Conservation (phyloP, 306 rosid species). For the Prosopis cineraria region DNA sequence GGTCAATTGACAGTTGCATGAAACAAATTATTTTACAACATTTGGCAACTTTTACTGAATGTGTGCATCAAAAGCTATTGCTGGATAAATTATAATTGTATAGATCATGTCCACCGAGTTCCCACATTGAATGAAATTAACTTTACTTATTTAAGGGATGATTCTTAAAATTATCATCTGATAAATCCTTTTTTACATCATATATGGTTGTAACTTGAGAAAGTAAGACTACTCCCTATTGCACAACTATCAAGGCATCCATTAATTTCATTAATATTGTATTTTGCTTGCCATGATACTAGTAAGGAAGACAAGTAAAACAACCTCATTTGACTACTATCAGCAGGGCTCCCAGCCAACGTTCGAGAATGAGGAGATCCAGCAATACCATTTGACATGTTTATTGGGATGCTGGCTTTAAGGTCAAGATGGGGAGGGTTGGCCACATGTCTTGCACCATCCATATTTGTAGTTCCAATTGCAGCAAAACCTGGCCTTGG, state of each 20-base stretch:
- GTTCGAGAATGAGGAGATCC: conserved; percentile 65
- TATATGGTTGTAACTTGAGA: not conserved
- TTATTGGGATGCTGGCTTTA: conserved; percentile 50
- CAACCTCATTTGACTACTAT: conserved; percentile 52
- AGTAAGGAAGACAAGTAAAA: conserved; percentile 61
- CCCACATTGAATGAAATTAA: not conserved
- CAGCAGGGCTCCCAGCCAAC: conserved; percentile 63
- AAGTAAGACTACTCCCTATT: conserved; percentile 48
- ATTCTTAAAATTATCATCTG: not conserved
- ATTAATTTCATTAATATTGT: conserved; percentile 58
- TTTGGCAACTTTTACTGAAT: not conserved
- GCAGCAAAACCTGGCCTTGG: conserved; percentile 53
- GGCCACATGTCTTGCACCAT: conserved; percentile 59
- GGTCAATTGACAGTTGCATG: conserved; percentile 9
- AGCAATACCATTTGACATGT: conserved; percentile 40
- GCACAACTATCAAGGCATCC: conserved; percentile 54
- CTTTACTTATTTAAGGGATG: not conserved
- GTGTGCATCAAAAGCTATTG: conserved; percentile 13
- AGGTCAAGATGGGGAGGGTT: conserved; percentile 55
- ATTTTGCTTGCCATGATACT: conserved; percentile 58
- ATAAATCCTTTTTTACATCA: not conserved
- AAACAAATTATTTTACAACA: conserved; percentile 21
- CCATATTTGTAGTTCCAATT: conserved; percentile 50
- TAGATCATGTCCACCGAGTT: conserved; percentile 13
- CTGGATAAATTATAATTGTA: not conserved